Base-by-base conservation (phyloP, 305 asterid genomes). In the Fraxinus baroniana region DNA sequence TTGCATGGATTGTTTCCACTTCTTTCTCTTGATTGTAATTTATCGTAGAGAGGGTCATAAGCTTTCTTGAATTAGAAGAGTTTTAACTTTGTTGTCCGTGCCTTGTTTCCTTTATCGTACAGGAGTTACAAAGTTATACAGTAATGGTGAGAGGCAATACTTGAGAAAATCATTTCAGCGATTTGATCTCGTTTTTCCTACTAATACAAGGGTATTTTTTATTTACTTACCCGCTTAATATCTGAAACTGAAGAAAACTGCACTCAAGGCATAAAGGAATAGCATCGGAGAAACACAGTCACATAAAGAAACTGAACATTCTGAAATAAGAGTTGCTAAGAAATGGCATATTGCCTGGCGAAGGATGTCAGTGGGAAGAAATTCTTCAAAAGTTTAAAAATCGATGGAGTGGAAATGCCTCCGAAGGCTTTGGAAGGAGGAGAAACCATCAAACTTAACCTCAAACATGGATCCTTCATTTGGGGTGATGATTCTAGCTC, bases 381-480 rank as follows among this genome's bases (percentile, higher is more conserved):
- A 57, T 36, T 84, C 44, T 94, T 93, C 92, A 94, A 94, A 87
- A 95, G 97, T 92, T 46, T 94, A 17, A 97, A 95, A 72, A 86
- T 92, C 46, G 44, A 37, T 92, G 10, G 46, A 39, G 85, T 93
- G 93, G 89, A 92, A 88, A 66, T 97, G 97, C 78, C 89, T 93
- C 78, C 98, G 87, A 90, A 46, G 92, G 26, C 84, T 94, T 74
- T 92, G 95, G 0, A 98, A 95, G 79, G 95, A 93, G 86, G 97
- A 95, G 46, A 91, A 89, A 84, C 94, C 64, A 91, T 85, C 36
- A 95, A 92, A 46, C 92, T 15, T 15, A 49, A 49, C 18, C 20
- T 15, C 57, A 13, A 46, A 46, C 18, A 15, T 3, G 57, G 18
- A 12, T 46, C 18, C 60, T 49, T 49, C 60, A 17, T 49, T 49